A percentile compares a stretch with the other conserved stretches of the same genome.
Evolutionary conservation across 2,329 filamentous ascomycete species (phyloP).

Genomic region (Alternaria panax): DNA sequence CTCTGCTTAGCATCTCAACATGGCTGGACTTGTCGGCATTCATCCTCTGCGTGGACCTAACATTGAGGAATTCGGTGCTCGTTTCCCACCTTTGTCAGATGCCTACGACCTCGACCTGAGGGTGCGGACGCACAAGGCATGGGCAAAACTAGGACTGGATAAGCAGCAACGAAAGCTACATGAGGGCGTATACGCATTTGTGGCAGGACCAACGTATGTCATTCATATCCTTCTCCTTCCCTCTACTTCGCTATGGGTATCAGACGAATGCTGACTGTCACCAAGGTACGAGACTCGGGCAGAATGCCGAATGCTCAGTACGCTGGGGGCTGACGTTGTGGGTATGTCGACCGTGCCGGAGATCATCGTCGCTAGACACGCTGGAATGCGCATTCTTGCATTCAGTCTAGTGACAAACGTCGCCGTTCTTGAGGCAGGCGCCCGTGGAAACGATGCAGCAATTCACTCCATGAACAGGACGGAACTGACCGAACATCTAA

Average conservation of each 20-base stretch:
- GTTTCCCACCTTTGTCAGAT: conserved; percentile 70
- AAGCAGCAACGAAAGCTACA: conserved; percentile 62
- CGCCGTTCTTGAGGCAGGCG: conserved; percentile 65
- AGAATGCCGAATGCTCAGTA: conserved; percentile 68
- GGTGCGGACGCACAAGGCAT: conserved; percentile 63
- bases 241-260: not conserved
- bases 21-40: conserved; percentile 67
- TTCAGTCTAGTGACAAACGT: conserved; percentile 73
- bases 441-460: conserved; percentile 64
- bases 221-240: conserved; percentile 8
- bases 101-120: conserved; percentile 70
- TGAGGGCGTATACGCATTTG: conserved; percentile 72
- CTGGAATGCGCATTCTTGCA: conserved; percentile 68
- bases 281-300: conserved; percentile 69
- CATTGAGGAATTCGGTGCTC: conserved; percentile 66
- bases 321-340: conserved; percentile 71
- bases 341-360: conserved; percentile 76
- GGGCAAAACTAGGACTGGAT: conserved; percentile 59
- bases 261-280: conserved; percentile 16
- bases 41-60: conserved; percentile 70
- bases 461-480: conserved; percentile 59
- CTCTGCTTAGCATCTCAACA: conserved; percentile 64
- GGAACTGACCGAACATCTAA: conserved; percentile 63
- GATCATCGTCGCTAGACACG: conserved; percentile 70
- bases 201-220: conserved; percentile 66